Conservation (phyloP, 2,329 filamentous ascomycete species). For the Xylaria arbuscula region DNA sequence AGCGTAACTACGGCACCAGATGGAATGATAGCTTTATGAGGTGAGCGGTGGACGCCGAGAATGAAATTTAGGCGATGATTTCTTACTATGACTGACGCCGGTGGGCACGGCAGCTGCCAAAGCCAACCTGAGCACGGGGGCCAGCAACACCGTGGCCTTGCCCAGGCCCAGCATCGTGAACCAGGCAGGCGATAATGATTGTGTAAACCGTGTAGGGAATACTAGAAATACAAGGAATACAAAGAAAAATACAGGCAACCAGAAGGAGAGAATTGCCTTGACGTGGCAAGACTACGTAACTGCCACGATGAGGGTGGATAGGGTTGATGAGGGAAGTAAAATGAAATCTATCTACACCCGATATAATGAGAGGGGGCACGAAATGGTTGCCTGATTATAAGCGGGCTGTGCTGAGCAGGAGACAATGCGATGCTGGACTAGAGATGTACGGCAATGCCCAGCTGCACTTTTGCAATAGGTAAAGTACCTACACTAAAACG, state of each 20-base stretch:
- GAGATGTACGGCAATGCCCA: too few relatives aligned
- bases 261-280: slow-evolving; percentile 13
- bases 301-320: slow-evolving; percentile 22
- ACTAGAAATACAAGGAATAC: neutral
- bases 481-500: too few relatives aligned
- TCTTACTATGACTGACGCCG: slow-evolving; percentile 34
- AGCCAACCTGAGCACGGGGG: slow-evolving; percentile 50
- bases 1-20: slow-evolving; percentile 47
- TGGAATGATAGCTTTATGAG: slow-evolving; percentile 30
- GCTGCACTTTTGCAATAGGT: too few relatives aligned
- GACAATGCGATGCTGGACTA: neutral
- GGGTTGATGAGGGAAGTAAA: slow-evolving; percentile 27
- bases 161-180: slow-evolving; percentile 52
- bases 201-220: neutral
- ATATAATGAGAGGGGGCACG: slow-evolving; percentile 13
- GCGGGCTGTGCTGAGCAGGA: slow-evolving; percentile 32
- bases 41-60: slow-evolving; percentile 22
- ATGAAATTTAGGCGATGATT: slow-evolving; percentile 16
- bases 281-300: slow-evolving; percentile 35
- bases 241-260: slow-evolving; percentile 20
- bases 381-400: slow-evolving; percentile 40
- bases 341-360: neutral
- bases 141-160: slow-evolving; percentile 52
- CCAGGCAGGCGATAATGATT: slow-evolving; percentile 39
- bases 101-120: slow-evolving; percentile 37